Evolutionary conservation across 75 land plant species (phyloP), one percentile per base, ranked within the genome.

Genomic region (Ceratopteris richardii): DNA sequence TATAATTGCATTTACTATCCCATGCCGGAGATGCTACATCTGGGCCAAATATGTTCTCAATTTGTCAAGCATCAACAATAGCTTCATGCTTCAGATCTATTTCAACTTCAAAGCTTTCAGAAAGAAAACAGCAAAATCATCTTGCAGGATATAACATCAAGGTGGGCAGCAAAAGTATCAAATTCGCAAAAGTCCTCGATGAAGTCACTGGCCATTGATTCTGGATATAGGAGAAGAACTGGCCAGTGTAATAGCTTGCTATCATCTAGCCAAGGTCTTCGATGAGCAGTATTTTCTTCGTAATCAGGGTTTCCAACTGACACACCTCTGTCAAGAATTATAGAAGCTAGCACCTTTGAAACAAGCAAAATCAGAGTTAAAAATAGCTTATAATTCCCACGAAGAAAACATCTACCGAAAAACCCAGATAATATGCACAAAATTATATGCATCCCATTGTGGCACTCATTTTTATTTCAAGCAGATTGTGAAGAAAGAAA

Each of bases 201-300:
- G 44, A 94, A 77, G 53, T 94, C 98, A 55, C 92, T 83, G 25
- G 86, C 77, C 98, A 94, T 94, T 30, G 77, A 80, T 69, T 94
- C 96, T 24, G 82, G 82, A 81, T 94, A 89, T 16, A 90, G 78
- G 40, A 94, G 77, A 26, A 94, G 77, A 42, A 94, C 96, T 13
- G 98, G 98, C 98, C 98, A 94, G 74, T 94, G 98, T 53, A 94
- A 72, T 68, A 90, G 74, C n/a, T 62, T 69, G 52, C 63, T 76
- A 44, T 67, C 64, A 58, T 94, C 98, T 51, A 94, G 66, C 58
- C 72, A 54, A 5, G 98, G 96, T 62, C 80, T 94, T 44, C 73
- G 77, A 29, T 73, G 52, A 44, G 86, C 92, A 61, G 73, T 74
- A 25, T 81, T 79, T 52, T 94, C 91, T 62, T 67, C 81, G 71